Evolutionary conservation across 768 basidiomycete species (phyloP).

Genomic region (Tulasnella sp.): DNA sequence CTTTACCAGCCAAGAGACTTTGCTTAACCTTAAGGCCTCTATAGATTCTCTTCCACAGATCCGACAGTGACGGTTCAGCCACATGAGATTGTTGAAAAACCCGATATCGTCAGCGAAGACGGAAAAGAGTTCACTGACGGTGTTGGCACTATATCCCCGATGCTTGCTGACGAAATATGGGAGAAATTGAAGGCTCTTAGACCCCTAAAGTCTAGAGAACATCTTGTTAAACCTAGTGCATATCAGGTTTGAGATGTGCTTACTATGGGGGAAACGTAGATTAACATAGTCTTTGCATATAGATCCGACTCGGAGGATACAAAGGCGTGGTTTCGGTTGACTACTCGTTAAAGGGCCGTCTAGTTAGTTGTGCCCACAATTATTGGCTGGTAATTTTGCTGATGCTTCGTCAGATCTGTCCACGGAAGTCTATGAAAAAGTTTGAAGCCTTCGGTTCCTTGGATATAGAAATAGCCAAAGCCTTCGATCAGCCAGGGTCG

Average conservation of each 20-base stretch:
- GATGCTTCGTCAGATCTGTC: slow-evolving; percentile 42
- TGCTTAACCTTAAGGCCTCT: neutral
- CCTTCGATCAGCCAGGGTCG: slow-evolving; percentile 44
- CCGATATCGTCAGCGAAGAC: slow-evolving; percentile 52
- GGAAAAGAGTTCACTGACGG: slow-evolving; percentile 70
- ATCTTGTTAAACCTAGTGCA: slow-evolving; percentile 31
- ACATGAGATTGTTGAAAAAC: slow-evolving; percentile 49
- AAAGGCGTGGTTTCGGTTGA: slow-evolving; percentile 74
- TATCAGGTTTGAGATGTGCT: slow-evolving; percentile 1
- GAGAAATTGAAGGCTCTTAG: slow-evolving; percentile 19
- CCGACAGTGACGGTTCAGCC: slow-evolving; percentile 45
- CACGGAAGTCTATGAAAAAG: slow-evolving; percentile 64
- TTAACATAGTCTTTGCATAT: neutral
- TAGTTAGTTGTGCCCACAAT: slow-evolving; percentile 29
- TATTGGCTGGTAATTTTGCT: no score
- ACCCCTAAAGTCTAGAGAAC: neutral
- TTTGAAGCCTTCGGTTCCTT: slow-evolving; percentile 40
- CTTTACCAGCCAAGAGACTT: neutral
- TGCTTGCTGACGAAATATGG: slow-evolving; percentile 50
- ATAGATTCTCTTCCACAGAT: slow-evolving; percentile 56
- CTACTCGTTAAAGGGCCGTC: slow-evolving; percentile 30
- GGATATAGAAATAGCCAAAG: slow-evolving; percentile 55
- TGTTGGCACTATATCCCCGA: slow-evolving; percentile 62
- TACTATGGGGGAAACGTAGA: neutral
- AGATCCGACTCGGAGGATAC: slow-evolving; percentile 66